Evolutionary conservation across 139 green algal genomes (phyloP), one percentile per base, ranked within the genome.

Genomic region (Volvox reticuliferus): DNA sequence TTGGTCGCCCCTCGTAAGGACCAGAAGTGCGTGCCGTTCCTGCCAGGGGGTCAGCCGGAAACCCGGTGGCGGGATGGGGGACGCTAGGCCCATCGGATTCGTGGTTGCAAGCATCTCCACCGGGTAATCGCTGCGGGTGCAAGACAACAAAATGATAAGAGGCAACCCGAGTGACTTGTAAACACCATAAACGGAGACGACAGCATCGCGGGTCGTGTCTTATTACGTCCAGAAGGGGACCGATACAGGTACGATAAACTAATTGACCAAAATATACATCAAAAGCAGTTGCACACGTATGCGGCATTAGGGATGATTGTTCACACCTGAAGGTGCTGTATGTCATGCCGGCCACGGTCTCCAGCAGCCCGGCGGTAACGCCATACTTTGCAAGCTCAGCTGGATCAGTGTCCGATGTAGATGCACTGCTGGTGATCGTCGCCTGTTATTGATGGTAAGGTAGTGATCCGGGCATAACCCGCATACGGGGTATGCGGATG

Each of bases 11-110:
- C 81, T 68, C 63, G 91, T 81, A 20, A 97, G 90, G 68, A 97
- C 86, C 80, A 98, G 92, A 78, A 94, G 91, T 28, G 96, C 96
- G 83, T 98, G 96, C 18, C 85, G 92, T 73, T 96, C 96, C 92
- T 97, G 95, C 96, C 96, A 98, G 28, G 93, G 84, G 76, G 86
- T 97, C 12, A 97, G 91, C 63, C 67, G 65, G 88, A 91, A 91
- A 24, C 65, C 78, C n/a, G 77, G 65, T 1, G 19, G 13, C 2
- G 78, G 88, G n/a, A 71, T 50, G 32, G 88, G 63, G 24, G 78
- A 18, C 26, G 35, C 50, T 3, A 89, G 69, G 22, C 82, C 82
- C 82, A 89, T 32, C 5, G 82, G 81, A 33, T 92, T 89, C 33
- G 61, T 89, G 71, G 55, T 71, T 19, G 89, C 55, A 36, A 92